Percentiles rank a stretch among this genome's conserved stretches.
Conservation (phyloP, 805 yeast species). For the Monosporozyma unispora region DNA sequence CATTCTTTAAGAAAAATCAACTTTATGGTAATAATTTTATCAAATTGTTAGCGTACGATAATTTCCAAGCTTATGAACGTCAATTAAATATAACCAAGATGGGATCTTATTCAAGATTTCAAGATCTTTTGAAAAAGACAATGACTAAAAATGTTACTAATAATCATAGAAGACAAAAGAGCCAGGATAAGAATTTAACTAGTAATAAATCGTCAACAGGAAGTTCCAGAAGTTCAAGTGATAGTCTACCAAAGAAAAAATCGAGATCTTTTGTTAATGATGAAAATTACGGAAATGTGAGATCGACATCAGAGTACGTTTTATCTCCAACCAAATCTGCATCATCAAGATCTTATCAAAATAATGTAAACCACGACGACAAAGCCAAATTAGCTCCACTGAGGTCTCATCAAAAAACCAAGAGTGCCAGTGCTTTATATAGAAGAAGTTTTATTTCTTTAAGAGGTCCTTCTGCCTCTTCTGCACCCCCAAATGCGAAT, state of each 20-base stretch:
- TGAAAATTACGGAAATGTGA: background rate
- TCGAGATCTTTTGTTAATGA: slow-evolving; percentile 1
- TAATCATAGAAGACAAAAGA: slow-evolving; percentile 17
- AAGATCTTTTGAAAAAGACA: slow-evolving; percentile 43
- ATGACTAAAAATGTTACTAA: slow-evolving; percentile 28
- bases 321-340: background rate
- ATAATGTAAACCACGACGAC: background rate
- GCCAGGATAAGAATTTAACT: slow-evolving; percentile 11
- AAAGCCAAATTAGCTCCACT: background rate
- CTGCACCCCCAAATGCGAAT: slow-evolving; percentile 6
- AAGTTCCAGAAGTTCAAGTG: slow-evolving; percentile 24
- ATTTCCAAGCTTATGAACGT: slow-evolving; percentile 36
- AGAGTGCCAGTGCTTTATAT: slow-evolving; percentile 26
- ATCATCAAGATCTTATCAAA: slow-evolving; percentile 1
- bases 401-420: slow-evolving; percentile 5
- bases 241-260: slow-evolving; percentile 15
- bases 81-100: slow-evolving; percentile 38
- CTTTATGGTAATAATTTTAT: slow-evolving; percentile 57
- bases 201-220: background rate
- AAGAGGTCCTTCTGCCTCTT: slow-evolving; percentile 17
- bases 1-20: slow-evolving; percentile 47
- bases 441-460: slow-evolving; percentile 30
- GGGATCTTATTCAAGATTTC: slow-evolving; percentile 49
- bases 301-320: slow-evolving; percentile 5
- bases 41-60: slow-evolving; percentile 58